Evolutionary conservation across 1,139 yeast genomes (phyloP).

Genomic region (Meyerozyma smithsonii): DNA sequence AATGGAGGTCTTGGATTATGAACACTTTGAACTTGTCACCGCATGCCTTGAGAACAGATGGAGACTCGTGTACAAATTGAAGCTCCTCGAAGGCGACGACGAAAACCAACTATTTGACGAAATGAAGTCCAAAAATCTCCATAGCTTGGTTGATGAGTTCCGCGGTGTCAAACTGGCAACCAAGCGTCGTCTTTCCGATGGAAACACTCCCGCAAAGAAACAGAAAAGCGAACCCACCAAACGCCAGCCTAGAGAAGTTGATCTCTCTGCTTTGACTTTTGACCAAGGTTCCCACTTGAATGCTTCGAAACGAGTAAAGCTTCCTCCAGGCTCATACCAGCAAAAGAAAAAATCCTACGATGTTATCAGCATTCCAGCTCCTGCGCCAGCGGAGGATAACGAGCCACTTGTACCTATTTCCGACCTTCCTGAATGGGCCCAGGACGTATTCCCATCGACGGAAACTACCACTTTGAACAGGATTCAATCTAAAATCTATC

Average conservation of each 20-base stretch:
- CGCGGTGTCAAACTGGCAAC: conserved; percentile 7
- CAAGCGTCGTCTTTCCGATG: conserved; percentile 15
- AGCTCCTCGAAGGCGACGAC: conserved; percentile 32
- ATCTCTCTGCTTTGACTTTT: conserved; percentile 58
- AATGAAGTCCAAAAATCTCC: conserved; percentile 14
- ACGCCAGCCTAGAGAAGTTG: conserved; percentile 53
- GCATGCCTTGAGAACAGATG: conserved; percentile 48
- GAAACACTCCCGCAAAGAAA: conserved; percentile 7
- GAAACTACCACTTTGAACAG: conserved; percentile 70
- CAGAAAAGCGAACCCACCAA: conserved; percentile 4
- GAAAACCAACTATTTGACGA: conserved; percentile 16
- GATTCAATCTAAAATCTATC: conserved; percentile 79
- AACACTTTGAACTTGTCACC: conserved; percentile 46
- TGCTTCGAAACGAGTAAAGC: conserved; percentile 60
- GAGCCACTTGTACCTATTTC: conserved; percentile 55
- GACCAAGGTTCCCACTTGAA: conserved; percentile 70
- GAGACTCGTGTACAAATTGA: conserved; percentile 51
- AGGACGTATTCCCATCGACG: conserved; percentile 62
- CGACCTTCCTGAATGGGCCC: conserved; percentile 79
- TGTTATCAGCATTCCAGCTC: conserved; percentile 77
- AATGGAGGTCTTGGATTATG: conserved; percentile 46
- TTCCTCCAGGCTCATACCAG: conserved; percentile 83
- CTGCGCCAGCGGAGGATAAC: conserved; percentile 28
- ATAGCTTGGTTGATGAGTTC: conserved; percentile 25
- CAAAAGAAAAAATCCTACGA: conserved; percentile 73